A percentile compares a stretch with the other conserved stretches of the same genome.
These are phyloP conservation scores for Zychaea mexicana DNA, from an alignment of 371 early-diverging fungal genomes.

Conservation along the genomic window DNA sequence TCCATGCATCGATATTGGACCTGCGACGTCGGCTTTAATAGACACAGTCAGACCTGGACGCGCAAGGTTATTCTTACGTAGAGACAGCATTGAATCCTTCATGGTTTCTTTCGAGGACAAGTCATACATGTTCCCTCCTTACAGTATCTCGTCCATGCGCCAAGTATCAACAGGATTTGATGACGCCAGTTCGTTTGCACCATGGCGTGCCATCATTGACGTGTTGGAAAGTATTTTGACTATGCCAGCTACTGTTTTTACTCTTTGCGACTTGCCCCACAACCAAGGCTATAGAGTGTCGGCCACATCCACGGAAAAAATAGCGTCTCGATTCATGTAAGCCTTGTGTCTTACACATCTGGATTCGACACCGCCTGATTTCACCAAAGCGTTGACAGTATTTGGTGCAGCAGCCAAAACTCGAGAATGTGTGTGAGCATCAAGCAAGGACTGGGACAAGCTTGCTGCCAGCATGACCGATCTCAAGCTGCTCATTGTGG, in stretches of 20 bases:
- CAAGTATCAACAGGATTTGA: neutral
- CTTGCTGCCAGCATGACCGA: no score
- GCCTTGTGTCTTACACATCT: no score
- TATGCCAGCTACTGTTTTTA: neutral
- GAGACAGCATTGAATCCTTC: neutral
- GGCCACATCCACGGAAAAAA: neutral
- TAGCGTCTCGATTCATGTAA: conserved; percentile 2
- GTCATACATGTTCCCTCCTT: neutral
- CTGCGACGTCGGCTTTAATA: neutral
- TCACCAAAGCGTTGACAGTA: no score
- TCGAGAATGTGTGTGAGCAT: no score
- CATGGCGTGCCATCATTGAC: neutral
- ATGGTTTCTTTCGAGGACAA: neutral
- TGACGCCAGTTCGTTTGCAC: neutral
- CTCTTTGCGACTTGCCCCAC: conserved; percentile 4
- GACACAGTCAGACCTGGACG: no score
- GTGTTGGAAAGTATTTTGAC: neutral
- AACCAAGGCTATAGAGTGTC: conserved; percentile 2
- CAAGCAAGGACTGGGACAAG: no score
- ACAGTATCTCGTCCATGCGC: neutral
- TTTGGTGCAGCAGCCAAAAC: no score
- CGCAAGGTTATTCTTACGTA: neutral
- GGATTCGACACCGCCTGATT: no score
- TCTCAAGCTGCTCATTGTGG: no score
- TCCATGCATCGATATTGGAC: neutral